Evolutionary conservation across 176 grass and related monocot genomes (phyloP).

Genomic region (Olyra latifolia): DNA sequence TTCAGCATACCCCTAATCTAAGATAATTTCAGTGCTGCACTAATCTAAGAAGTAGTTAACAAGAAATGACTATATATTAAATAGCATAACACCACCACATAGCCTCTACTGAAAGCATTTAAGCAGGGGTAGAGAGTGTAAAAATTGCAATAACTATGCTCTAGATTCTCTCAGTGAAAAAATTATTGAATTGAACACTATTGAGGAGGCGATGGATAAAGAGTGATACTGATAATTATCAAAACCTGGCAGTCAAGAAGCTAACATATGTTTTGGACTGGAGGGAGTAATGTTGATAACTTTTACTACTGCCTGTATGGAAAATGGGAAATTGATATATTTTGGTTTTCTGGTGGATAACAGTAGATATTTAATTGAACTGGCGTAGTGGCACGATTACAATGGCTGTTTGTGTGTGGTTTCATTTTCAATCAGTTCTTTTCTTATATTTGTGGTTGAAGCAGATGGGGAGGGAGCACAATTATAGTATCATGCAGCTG

Average conservation of each 20-base stretch:
- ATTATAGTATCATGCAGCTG: not conserved
- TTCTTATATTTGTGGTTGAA: not conserved
- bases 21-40: too few relatives aligned
- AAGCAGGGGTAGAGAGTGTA: too few relatives aligned
- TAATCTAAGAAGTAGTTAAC: too few relatives aligned
- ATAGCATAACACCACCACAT: too few relatives aligned
- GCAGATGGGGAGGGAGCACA: not conserved
- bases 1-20: too few relatives aligned
- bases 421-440: not conserved
- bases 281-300: not conserved
- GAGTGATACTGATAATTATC: too few relatives aligned
- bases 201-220: too few relatives aligned
- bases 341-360: conserved; percentile 6
- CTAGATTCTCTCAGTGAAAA: too few relatives aligned
- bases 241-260: not conserved
- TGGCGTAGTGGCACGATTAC: not conserved
- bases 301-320: not conserved
- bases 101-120: too few relatives aligned
- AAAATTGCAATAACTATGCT: too few relatives aligned
- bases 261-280: not conserved
- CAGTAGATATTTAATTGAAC: not conserved
- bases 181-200: too few relatives aligned
- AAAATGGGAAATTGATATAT: not conserved
- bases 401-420: not conserved
- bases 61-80: too few relatives aligned